Percentiles rank a stretch among this genome's conserved stretches.
Evolutionary conservation across 208 protist genomes (phyloP).

Genomic region (Sergeia podlipaevii): DNA sequence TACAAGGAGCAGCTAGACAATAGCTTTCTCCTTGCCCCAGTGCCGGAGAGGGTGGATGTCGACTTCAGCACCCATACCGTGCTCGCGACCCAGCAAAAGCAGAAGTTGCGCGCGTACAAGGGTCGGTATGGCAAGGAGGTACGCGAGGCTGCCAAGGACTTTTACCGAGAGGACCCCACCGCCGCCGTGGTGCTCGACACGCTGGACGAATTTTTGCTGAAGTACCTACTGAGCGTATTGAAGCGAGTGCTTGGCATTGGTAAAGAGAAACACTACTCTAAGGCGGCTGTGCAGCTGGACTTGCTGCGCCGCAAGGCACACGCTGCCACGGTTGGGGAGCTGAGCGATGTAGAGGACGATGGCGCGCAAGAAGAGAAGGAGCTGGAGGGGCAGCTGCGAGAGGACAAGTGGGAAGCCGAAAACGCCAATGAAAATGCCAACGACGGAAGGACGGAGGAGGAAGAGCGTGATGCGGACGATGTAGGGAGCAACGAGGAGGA

Average conservation of each 20-base stretch:
- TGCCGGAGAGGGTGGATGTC: slow-evolving; percentile 81
- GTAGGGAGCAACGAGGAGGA: slow-evolving; percentile 12
- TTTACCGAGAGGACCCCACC: slow-evolving; percentile 83
- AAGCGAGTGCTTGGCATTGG: slow-evolving; percentile 86
- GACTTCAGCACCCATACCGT: slow-evolving; percentile 87
- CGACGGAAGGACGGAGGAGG: slow-evolving; percentile 11
- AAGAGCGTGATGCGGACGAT: slow-evolving; percentile 12
- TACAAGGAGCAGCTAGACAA: slow-evolving; percentile 59
- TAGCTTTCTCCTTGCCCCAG: slow-evolving; percentile 68
- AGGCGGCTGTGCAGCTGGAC: slow-evolving; percentile 63
- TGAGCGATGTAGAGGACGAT: too few species aligned
- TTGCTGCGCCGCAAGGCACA: slow-evolving; percentile 49
- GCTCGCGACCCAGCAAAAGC: slow-evolving; percentile 85
- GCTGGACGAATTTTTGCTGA: slow-evolving; percentile 87
- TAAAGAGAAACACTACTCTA: slow-evolving; percentile 65
- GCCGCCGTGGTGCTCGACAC: slow-evolving; percentile 85
- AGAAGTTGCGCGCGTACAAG: slow-evolving; percentile 83
- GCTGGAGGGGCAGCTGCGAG: background rate
- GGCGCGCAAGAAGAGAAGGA: slow-evolving; percentile 13
- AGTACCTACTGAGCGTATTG: slow-evolving; percentile 80
- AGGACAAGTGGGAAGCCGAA: background rate
- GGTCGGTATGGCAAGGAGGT: slow-evolving; percentile 80
- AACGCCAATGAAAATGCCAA: slow-evolving; percentile 1
- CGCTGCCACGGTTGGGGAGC: too few species aligned
- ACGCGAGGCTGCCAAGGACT: slow-evolving; percentile 74